phyloP scores from a whole-genome alignment of 805 yeast genomes.

The Candida corydali region DNA sequence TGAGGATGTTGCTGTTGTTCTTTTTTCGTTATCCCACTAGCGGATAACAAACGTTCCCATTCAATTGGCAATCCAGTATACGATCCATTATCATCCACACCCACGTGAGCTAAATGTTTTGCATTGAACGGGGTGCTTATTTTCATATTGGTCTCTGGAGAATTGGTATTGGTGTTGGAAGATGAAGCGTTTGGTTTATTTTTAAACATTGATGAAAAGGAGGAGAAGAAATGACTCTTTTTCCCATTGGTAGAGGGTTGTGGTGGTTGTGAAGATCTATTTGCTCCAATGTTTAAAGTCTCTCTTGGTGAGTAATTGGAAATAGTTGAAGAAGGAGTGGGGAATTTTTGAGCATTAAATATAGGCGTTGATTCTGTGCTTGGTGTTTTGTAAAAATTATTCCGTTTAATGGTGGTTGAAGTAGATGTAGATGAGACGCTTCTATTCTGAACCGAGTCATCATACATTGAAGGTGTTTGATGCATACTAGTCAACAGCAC shows the following conservation, averaged over 20 bases:
- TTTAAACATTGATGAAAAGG: constrained; percentile 50
- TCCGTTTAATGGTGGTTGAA: constrained; percentile 8
- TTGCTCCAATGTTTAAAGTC: constrained; percentile 2
- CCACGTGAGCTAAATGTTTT: constrained; percentile 90
- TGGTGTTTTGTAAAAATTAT: constrained; percentile 9
- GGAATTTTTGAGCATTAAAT: constrained; percentile 5
- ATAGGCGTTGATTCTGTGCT: constrained; percentile 7
- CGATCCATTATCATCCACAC: constrained; percentile 81
- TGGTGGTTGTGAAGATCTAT: constrained; percentile 6
- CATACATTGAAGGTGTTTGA: neutral
- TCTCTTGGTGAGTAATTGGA: constrained; percentile 5
- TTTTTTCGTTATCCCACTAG: constrained; percentile 81
- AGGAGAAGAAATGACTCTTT: constrained; percentile 2
- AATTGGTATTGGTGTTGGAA: constrained; percentile 5
- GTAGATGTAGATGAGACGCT: constrained; percentile 18
- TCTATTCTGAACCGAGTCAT: constrained; percentile 4
- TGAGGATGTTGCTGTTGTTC: constrained; percentile 92
- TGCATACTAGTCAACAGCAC: neutral
- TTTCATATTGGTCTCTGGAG: constrained; percentile 37
- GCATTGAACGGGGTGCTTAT: constrained; percentile 93
- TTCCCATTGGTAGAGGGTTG: neutral
- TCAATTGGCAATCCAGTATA: constrained; percentile 90
- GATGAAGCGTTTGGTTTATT: constrained; percentile 17
- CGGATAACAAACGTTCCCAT: constrained; percentile 80
- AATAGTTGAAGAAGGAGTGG: constrained; percentile 3